Conservation (phyloP, 805 yeast species). For the Candida pseudofarinosa region DNA sequence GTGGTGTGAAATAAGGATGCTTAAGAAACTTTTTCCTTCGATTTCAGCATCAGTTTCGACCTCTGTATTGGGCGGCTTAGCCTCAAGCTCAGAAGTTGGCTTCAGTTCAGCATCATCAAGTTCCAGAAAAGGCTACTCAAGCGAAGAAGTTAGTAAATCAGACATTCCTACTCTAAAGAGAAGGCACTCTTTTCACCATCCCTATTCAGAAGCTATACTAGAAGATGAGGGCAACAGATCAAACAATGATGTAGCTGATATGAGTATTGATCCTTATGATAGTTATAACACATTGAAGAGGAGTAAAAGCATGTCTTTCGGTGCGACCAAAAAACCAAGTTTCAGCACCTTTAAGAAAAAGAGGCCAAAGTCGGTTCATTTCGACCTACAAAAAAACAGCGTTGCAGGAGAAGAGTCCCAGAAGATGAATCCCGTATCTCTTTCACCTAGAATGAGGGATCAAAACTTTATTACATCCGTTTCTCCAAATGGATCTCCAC, state of each 20-base stretch:
- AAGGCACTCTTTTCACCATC: conserved; percentile 12
- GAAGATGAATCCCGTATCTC: neutral
- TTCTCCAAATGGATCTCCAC: conserved; percentile 3
- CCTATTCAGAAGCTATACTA: conserved; percentile 2
- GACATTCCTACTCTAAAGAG: conserved; percentile 9
- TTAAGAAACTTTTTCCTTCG: conserved; percentile 2
- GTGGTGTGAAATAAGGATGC: neutral
- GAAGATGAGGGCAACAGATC: conserved; percentile 6
- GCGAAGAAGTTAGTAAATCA: conserved; percentile 2
- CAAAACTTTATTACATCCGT: neutral
- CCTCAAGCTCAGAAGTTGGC: neutral
- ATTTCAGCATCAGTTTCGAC: neutral
- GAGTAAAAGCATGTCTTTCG: conserved; percentile 14
- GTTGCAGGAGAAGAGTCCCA: neutral
- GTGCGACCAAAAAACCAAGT: conserved; percentile 8
- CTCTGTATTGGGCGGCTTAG: neutral
- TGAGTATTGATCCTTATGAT: conserved; percentile 20
- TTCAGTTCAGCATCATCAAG: conserved; percentile 1
- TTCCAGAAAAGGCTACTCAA: conserved; percentile 1
- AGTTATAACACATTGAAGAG: conserved; percentile 9
- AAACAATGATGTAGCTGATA: conserved; percentile 10
- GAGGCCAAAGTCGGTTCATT: conserved; percentile 8
- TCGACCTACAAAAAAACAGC: conserved; percentile 1
- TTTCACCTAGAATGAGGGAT: neutral
- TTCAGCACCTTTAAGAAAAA: conserved; percentile 8